Conservation (phyloP, 2,329 filamentous ascomycete genomes). For the Fusarium anthophilum region DNA sequence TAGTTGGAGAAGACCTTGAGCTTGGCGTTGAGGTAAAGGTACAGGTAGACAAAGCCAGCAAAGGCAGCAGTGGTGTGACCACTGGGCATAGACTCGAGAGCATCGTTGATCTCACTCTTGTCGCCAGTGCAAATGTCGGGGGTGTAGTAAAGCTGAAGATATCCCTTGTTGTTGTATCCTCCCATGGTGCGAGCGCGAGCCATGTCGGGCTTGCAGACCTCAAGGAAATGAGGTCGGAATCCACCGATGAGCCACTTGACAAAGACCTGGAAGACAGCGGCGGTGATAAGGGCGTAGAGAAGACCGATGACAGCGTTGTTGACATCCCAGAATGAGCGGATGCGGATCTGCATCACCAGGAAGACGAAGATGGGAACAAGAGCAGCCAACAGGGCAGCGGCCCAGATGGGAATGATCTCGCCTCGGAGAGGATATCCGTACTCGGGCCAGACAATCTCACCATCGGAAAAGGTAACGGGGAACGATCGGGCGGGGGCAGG, state of each 20-base stretch:
- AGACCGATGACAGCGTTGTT: conserved; percentile 78
- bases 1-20: conserved; percentile 79
- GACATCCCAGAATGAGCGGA: conserved; percentile 74
- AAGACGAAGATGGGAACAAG: conserved; percentile 73
- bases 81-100: conserved; percentile 75
- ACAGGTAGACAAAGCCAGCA: conserved; percentile 75
- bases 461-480: conserved; percentile 71
- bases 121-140: conserved; percentile 76
- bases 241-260: conserved; percentile 80
- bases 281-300: conserved; percentile 74
- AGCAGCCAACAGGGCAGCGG: conserved; percentile 71
- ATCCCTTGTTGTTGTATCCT: conserved; percentile 62
- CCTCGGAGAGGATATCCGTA: conserved; percentile 77
- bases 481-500: conserved; percentile 76
- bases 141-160: conserved; percentile 72
- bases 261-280: conserved; percentile 81
- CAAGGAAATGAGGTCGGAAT: conserved; percentile 76
- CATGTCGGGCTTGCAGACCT: conserved; percentile 69
- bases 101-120: conserved; percentile 70
- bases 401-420: conserved; percentile 77
- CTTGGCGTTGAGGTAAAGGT: conserved; percentile 80
- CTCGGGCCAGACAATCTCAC: conserved; percentile 74
- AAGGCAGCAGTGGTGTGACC: conserved; percentile 80
- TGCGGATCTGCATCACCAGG: conserved; percentile 71
- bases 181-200: conserved; percentile 19